A percentile compares a stretch with the other conserved stretches of the same genome.
Evolutionary conservation across 352 stramenopile genomes (phyloP).

Genomic region (Phytophthora uliginosa): DNA sequence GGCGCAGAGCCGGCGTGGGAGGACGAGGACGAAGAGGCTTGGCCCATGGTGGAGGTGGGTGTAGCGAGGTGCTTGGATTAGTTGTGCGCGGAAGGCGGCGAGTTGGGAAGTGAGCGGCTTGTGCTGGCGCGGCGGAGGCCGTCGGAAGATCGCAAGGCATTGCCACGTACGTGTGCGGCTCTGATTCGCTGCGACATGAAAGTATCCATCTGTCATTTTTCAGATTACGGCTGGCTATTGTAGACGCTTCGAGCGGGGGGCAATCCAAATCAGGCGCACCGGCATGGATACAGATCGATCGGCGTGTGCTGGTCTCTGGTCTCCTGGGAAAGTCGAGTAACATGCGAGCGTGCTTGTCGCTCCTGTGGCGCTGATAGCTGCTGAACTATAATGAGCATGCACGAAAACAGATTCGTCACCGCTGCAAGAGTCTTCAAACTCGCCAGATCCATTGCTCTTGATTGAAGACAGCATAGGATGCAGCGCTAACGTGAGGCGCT

Average conservation of each 20-base stretch:
- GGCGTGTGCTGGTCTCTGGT: too few relatives aligned
- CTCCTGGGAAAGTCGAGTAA: too few relatives aligned
- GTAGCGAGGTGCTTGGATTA: background rate
- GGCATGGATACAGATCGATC: background rate
- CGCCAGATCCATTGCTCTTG: background rate
- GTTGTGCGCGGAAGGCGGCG: background rate
- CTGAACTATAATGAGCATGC: background rate
- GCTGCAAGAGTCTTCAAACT: background rate
- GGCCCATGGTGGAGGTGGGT: background rate
- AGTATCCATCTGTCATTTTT: conserved; percentile 27
- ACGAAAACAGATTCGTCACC: background rate
- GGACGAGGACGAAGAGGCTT: conserved; percentile 3
- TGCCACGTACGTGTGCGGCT: conserved; percentile 8
- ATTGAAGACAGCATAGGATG: background rate
- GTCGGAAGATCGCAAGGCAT: conserved; percentile 15
- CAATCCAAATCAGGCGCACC: conserved; percentile 4
- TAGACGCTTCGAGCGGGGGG: conserved; percentile 5
- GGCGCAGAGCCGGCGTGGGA: background rate
- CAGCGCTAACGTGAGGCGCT: background rate
- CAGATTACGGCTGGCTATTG: conserved; percentile 19
- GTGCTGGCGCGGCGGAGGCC: background rate
- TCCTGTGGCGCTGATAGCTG: too few relatives aligned
- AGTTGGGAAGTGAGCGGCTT: conserved; percentile 17
- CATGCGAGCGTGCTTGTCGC: too few relatives aligned
- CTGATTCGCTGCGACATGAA: conserved; percentile 34